A percentile compares a stretch with the other conserved stretches of the same genome.
These are phyloP conservation scores for Candida berthetii DNA, from an alignment of 805 yeast species.

Conservation along the genomic window DNA sequence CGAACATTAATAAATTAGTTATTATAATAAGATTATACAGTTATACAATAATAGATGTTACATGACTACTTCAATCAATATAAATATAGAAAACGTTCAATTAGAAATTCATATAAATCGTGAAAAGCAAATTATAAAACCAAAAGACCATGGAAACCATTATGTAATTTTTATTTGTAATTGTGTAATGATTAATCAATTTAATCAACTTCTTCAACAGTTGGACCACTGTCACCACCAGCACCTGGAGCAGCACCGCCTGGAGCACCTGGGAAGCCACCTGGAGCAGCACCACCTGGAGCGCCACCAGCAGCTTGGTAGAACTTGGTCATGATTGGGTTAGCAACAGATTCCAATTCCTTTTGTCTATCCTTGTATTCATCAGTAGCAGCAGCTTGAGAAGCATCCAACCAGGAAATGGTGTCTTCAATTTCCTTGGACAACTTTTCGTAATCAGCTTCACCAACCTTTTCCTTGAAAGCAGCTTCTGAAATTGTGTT, in stretches of 20 bases:
- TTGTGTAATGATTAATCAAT: too few species aligned
- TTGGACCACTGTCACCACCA: constrained; percentile 51
- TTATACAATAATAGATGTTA: too few species aligned
- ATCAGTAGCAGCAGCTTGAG: constrained; percentile 88
- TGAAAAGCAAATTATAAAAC: too few species aligned
- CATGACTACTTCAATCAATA: too few species aligned
- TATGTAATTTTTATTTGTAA: too few species aligned
- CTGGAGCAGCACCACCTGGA: constrained; percentile 56
- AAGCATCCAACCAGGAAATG: constrained; percentile 87
- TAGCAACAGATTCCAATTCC: constrained; percentile 93
- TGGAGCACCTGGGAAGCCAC: constrained; percentile 62
- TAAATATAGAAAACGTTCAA: not conserved
- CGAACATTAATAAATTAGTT: not conserved
- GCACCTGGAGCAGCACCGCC: constrained; percentile 53
- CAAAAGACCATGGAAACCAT: too few species aligned
- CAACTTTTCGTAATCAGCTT: constrained; percentile 66
- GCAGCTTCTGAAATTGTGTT: constrained; percentile 65
- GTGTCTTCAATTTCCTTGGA: constrained; percentile 81
- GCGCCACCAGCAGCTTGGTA: constrained; percentile 89
- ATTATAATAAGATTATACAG: not conserved
- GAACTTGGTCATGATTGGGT: constrained; percentile 96
- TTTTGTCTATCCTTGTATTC: constrained; percentile 92
- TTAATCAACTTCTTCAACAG: constrained; percentile 80
- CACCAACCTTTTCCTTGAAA: constrained; percentile 75
- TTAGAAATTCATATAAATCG: not conserved